Conservation (phyloP, 2,329 filamentous ascomycete species). For the Arthrinium phaeospermum region DNA sequence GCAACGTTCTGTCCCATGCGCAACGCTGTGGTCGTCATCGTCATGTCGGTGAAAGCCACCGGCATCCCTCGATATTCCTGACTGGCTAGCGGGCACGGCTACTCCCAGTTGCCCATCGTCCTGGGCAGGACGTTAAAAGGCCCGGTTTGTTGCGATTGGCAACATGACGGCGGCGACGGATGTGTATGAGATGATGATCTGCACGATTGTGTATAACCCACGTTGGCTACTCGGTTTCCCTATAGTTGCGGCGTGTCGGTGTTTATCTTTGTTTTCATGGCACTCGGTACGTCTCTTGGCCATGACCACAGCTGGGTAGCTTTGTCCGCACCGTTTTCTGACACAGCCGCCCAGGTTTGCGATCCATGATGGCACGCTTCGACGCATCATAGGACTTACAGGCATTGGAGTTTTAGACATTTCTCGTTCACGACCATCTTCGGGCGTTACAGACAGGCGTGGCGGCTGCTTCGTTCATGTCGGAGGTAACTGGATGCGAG, state of each 20-base stretch:
- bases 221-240: background rate
- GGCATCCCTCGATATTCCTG: background rate
- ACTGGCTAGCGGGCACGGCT: background rate
- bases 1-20: too few species aligned
- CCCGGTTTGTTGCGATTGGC: constrained; percentile 22
- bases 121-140: constrained; percentile 48
- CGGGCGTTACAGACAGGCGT: constrained; percentile 5
- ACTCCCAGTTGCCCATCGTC: constrained; percentile 30
- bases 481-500: background rate
- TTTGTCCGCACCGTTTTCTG: background rate
- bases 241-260: constrained; percentile 11
- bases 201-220: background rate
- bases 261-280: constrained; percentile 12
- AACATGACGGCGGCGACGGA: constrained; percentile 16
- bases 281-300: background rate
- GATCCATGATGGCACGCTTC: background rate
- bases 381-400: background rate
- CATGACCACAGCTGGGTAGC: background rate
- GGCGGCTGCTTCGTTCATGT: background rate
- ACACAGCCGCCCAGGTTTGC: background rate
- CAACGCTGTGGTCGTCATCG: background rate
- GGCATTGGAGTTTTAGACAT: constrained; percentile 6
- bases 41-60: background rate
- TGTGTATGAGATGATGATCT: background rate
- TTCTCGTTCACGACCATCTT: background rate